phyloP scores from a whole-genome alignment of 306 rosid species.

The Begonia loranthoides region DNA sequence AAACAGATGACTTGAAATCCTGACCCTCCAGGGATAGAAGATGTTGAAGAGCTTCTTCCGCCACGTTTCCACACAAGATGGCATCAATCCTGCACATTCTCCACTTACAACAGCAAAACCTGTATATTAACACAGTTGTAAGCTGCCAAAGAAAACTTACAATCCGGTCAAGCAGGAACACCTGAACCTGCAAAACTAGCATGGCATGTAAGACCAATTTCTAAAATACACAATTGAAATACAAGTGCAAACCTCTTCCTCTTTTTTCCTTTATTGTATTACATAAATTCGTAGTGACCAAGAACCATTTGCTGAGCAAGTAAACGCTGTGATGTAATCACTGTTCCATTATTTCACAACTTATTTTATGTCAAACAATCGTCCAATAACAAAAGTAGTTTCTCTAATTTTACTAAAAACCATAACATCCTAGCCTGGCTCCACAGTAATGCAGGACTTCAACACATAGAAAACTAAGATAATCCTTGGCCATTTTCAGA shows the following conservation, averaged over 20 bases:
- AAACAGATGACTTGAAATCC: too few relatives aligned
- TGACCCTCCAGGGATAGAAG: not conserved
- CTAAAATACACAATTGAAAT: constrained; percentile 10
- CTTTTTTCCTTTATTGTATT: not conserved
- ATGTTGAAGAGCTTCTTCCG: constrained; percentile 1
- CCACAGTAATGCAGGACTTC: too few relatives aligned
- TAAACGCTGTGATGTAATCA: too few relatives aligned
- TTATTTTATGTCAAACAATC: too few relatives aligned
- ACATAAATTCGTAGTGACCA: too few relatives aligned
- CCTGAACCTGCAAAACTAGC: constrained; percentile 26
- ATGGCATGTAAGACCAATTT: constrained; percentile 20
- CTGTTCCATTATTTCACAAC: too few relatives aligned
- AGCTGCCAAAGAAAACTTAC: constrained; percentile 17
- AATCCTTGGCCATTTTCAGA: too few relatives aligned
- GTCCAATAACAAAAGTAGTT: too few relatives aligned
- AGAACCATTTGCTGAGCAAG: too few relatives aligned
- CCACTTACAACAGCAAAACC: constrained; percentile 26
- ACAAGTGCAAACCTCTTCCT: not conserved
- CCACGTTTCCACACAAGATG: constrained; percentile 12
- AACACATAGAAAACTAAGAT: too few relatives aligned
- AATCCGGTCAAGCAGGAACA: constrained; percentile 22
- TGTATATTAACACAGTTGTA: constrained; percentile 22
- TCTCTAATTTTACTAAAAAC: too few relatives aligned
- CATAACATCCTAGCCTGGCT: too few relatives aligned
- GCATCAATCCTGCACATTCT: constrained; percentile 12